phyloP scores from a whole-genome alignment of 768 basidiomycete species.

The Kockovaella imperatae region DNA sequence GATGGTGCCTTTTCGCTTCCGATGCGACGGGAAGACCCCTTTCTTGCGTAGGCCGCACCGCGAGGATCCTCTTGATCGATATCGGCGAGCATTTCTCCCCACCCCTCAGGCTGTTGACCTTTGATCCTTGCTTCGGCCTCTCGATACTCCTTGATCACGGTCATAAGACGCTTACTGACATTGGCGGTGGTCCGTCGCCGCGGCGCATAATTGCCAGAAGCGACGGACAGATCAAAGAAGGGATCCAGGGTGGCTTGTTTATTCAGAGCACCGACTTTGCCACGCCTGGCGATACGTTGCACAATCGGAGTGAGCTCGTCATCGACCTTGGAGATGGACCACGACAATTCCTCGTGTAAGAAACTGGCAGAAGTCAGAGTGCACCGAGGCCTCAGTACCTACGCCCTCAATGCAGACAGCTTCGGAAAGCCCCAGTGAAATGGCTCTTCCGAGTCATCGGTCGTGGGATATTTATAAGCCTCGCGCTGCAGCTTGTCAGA shows the following conservation, averaged over 20 bases:
- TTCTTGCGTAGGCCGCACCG: not conserved
- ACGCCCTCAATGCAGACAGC: slow-evolving; percentile 81
- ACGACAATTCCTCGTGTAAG: slow-evolving; percentile 67
- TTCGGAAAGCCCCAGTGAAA: slow-evolving; percentile 98
- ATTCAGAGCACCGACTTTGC: slow-evolving; percentile 61
- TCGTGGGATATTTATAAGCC: slow-evolving; percentile 84
- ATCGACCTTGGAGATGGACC: slow-evolving; percentile 75
- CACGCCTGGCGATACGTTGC: slow-evolving; percentile 74
- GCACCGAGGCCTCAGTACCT: slow-evolving; percentile 36
- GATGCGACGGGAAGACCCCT: not conserved
- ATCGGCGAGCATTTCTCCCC: slow-evolving; percentile 41
- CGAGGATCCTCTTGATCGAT: slow-evolving; percentile 36
- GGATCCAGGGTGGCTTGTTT: slow-evolving; percentile 67
- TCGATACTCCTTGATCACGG: slow-evolving; percentile 41
- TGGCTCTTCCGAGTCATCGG: slow-evolving; percentile 82
- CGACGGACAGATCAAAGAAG: slow-evolving; percentile 65
- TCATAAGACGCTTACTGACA: slow-evolving; percentile 72
- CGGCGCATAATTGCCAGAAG: slow-evolving; percentile 65
- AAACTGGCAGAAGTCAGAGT: slow-evolving; percentile 49
- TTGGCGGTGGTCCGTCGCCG: slow-evolving; percentile 68
- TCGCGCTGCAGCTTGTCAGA: slow-evolving; percentile 55
- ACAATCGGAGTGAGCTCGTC: slow-evolving; percentile 87
- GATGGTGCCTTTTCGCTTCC: not conserved
- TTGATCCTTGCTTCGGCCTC: slow-evolving; percentile 38
- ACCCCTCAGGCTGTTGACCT: slow-evolving; percentile 18